Evolutionary conservation across 2,329 filamentous ascomycete genomes (phyloP).

Genomic region (Corynespora cassiicola): DNA sequence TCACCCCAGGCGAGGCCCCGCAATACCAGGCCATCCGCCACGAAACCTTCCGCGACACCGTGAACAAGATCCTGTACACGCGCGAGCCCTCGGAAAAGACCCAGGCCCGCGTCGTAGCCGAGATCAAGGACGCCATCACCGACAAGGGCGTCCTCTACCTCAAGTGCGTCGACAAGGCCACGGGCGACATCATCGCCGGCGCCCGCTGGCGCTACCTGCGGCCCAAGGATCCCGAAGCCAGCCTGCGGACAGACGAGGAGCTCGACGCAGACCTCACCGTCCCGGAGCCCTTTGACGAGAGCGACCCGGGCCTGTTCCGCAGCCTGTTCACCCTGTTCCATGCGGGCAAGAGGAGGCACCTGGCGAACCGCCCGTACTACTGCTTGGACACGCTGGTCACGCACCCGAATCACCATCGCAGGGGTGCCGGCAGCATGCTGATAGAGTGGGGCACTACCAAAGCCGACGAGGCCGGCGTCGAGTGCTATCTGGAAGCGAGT

Average conservation of each 20-base stretch:
- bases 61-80: slow-evolving; percentile 43
- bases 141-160: slow-evolving; percentile 34
- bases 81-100: slow-evolving; percentile 33
- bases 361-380: slow-evolving; percentile 32
- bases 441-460: slow-evolving; percentile 37
- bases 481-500: slow-evolving; percentile 41
- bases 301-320: slow-evolving; percentile 27
- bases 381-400: slow-evolving; percentile 40
- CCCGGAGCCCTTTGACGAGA: slow-evolving; percentile 36
- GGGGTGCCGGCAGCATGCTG: slow-evolving; percentile 41
- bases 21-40: slow-evolving; percentile 40
- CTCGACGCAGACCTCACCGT: slow-evolving; percentile 28
- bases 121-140: slow-evolving; percentile 27
- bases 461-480: slow-evolving; percentile 38
- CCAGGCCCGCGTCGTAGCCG: slow-evolving; percentile 24
- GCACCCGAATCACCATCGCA: slow-evolving; percentile 32
- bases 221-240: slow-evolving; percentile 20
- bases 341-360: slow-evolving; percentile 27
- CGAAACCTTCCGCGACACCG: slow-evolving; percentile 33
- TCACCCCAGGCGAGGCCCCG: slow-evolving; percentile 33
- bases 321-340: slow-evolving; percentile 28
- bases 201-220: slow-evolving; percentile 35
- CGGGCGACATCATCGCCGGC: slow-evolving; percentile 34
- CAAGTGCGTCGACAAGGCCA: slow-evolving; percentile 34
- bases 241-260: slow-evolving; percentile 31